These are phyloP conservation scores for Suhomyces panamericanus DNA, from an alignment of 1,139 yeast genomes.

Conservation along the genomic window DNA sequence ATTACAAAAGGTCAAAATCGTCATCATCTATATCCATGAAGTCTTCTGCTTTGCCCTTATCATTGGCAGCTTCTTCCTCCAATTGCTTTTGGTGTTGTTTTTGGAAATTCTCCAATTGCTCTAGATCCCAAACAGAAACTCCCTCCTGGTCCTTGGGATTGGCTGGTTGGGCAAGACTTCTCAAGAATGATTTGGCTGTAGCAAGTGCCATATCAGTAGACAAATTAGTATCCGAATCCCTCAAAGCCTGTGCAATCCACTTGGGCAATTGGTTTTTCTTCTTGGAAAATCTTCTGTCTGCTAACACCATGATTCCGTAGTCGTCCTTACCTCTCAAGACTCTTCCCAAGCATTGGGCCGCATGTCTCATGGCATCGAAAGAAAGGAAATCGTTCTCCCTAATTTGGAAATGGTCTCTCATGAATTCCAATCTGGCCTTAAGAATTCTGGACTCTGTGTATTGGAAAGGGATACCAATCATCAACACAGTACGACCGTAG, in stretches of 20 bases:
- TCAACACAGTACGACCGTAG: slow-evolving; percentile 93
- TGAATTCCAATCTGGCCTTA: slow-evolving; percentile 89
- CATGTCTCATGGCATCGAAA: slow-evolving; percentile 99
- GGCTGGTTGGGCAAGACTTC: slow-evolving; percentile 93
- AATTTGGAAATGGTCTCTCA: slow-evolving; percentile 89
- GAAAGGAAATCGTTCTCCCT: slow-evolving; percentile 92
- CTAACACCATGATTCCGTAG: slow-evolving; percentile 97
- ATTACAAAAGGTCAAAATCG: slow-evolving; percentile 40
- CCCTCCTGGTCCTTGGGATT: slow-evolving; percentile 93
- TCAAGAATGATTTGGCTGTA: slow-evolving; percentile 83
- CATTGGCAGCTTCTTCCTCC: slow-evolving; percentile 17
- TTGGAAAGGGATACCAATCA: slow-evolving; percentile 99
- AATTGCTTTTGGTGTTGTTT: slow-evolving; percentile 40
- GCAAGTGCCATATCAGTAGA: slow-evolving; percentile 98
- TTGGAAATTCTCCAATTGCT: slow-evolving; percentile 67
- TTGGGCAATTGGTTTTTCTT: slow-evolving; percentile 88
- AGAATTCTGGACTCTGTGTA: slow-evolving; percentile 95
- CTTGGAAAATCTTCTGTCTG: slow-evolving; percentile 87
- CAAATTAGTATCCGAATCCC: slow-evolving; percentile 86
- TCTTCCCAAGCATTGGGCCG: slow-evolving; percentile 97
- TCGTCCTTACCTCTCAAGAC: slow-evolving; percentile 97
- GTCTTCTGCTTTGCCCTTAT: slow-evolving; percentile 26
- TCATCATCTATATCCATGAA: slow-evolving; percentile 53
- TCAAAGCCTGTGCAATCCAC: slow-evolving; percentile 93
- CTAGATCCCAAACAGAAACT: slow-evolving; percentile 86